These are phyloP conservation scores for Lactarius psammicola DNA, from an alignment of 768 basidiomycete species.

Conservation along the genomic window DNA sequence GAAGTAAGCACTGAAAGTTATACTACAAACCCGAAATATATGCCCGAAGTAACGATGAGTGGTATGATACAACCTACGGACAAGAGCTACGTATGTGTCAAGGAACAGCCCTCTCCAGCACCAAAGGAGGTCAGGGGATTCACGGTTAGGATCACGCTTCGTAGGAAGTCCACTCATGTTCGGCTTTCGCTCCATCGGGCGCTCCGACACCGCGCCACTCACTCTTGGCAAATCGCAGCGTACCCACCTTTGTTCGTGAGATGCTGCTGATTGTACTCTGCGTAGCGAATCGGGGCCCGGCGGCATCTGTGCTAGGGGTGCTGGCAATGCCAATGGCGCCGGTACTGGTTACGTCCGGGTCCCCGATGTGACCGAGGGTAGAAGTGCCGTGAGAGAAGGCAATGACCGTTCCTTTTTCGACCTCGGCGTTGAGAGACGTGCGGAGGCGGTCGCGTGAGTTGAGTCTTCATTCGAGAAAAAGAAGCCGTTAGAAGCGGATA, in stretches of 20 bases:
- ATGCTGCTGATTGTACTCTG: neutral
- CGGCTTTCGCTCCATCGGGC: neutral
- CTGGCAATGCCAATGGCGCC: neutral
- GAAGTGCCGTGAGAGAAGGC: neutral
- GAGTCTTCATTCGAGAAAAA: neutral
- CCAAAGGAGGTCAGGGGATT: neutral
- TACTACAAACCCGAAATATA: neutral
- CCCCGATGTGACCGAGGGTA: neutral
- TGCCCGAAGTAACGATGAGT: neutral
- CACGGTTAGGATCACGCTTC: neutral
- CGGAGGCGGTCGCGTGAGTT: conserved; percentile 10
- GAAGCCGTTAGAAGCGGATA: neutral
- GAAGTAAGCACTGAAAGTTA: neutral
- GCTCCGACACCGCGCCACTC: neutral
- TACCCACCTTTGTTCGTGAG: neutral
- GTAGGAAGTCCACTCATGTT: neutral
- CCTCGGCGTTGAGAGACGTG: neutral
- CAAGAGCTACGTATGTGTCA: neutral
- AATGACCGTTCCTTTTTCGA: neutral
- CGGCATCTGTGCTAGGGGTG: neutral
- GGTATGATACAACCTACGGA: neutral
- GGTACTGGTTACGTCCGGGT: neutral
- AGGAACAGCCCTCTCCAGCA: neutral
- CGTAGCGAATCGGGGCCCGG: neutral
- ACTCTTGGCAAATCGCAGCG: neutral